Evolutionary conservation across 2,329 filamentous ascomycete genomes (phyloP), one percentile per base, ranked within the genome.

Genomic region (Paecilomyces fulvus): DNA sequence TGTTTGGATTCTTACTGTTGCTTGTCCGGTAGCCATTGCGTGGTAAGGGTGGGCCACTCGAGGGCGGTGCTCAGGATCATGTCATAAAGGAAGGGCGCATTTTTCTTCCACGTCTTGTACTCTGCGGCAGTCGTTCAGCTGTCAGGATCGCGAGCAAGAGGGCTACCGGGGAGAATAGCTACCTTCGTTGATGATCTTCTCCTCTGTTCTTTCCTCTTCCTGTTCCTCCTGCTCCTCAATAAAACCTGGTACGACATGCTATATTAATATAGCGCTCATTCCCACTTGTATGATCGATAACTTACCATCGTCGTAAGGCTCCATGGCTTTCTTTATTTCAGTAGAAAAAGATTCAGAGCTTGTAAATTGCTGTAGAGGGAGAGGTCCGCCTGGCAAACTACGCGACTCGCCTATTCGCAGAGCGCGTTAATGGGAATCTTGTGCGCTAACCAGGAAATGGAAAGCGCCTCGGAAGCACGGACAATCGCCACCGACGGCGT

Each of bases 41-140:
- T 92, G 25, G 94, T 97, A 60, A 99, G 83, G 3, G 94, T 96
- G 12, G 94, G 94, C 94, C 94, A 99, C 70, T 96, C 92, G 57
- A 99, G 80, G 46, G 95, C 95, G 62, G 90, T 95, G 67, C 91
- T 92, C 61, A 97, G 81, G 63, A 99, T 94, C 85, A 96, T 90
- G 73, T 99, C 94, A 74, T 99, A 99, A 65, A 99, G 87, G 70
- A 97, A 97, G 3, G 94, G 92, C 62, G 89, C 90, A 76, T 99
- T 99, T 80, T 99, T 99, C 82, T 99, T 99, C 94, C 94, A 99
- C 63, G 92, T 96, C 75, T 99, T 99, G 83, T 99, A 99, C 73
- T 99, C 94, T 91, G 65, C 46, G 33, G 48, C 9, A 49, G 10
- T 23, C 25, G 54, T 59, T 30, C 49, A 56, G 51, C 53, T 30